Base-by-base conservation (phyloP, 2,329 filamentous ascomycete genomes). In the Penicillium janthinellum region DNA sequence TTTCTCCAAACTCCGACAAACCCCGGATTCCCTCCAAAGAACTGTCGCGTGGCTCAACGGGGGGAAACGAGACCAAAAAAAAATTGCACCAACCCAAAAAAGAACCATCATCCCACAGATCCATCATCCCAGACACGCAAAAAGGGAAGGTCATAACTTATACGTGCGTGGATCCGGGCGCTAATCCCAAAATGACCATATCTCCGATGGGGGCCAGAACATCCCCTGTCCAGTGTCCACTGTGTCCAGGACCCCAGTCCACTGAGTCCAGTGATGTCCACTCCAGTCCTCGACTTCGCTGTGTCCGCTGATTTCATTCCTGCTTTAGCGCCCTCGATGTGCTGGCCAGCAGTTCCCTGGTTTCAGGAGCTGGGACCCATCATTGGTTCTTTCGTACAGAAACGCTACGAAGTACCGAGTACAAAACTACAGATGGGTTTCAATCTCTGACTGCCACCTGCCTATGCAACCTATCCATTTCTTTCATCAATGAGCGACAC, bases 91-190 rank as follows among this genome's bases (percentile, higher is more conserved):
- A 22, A 7, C 6, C 17, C 7, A 20, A 45, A 22, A 45, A 25
- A 22, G 25, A 45, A 45, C 17, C 15, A n/a, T 12, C 20, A 31
- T 25, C 34, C 34, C 34, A 31, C 7, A 6, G 7, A 31, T 8
- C 28, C 28, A 31, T 31, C 28, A 28, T 25, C 22, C 25, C 14
- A 47, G 22, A 28, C 17, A 48, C 22, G 39, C 50, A 44, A 68
- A 67, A 68, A 56, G 58, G 66, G 66, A 68, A 68, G 66, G 66
- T 68, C 56, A 59, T 54, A 65, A 64, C 20, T 20, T 20, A 20
- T 20, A 20, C 20, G 25, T 48, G 11, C 28, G 28, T 44, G 25
- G 52, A 7, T 25, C 48, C 54, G 50, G 38, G 37, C 57, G 28
- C 64, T 65, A 64, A 48, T 3, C 64, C 61, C 39, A n/a, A 61